Evolutionary conservation across 257 asterid genomes (phyloP), one percentile per base, ranked within the genome.

Genomic region (Nicotiana attenuata): DNA sequence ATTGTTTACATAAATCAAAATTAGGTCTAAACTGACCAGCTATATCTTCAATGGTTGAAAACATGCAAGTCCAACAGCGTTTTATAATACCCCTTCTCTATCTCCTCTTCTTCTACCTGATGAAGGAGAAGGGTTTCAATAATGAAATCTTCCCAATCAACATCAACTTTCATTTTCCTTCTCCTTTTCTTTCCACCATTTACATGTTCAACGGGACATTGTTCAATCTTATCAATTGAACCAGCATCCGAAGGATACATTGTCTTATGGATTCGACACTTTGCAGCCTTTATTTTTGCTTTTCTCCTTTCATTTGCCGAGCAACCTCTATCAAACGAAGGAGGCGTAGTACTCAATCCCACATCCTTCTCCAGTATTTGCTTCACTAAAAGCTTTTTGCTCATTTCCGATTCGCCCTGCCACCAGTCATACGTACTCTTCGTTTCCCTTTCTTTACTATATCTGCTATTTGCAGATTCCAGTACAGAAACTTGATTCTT

Each of bases 61-160:
- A 95, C 98, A 76, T 93, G 91, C 90, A 95, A 87, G 65, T 87
- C 98, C 88, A 95, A 75, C 89, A 93, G 78, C 14, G 77, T 85
- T 45, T 90, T 92, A 81, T 95, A 95, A 85, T 95, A 90, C 67
- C 99, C 99, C 57, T 89, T 93, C 86, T 85, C 95, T 80, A 92
- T 94, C 89, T 95, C 97, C 82, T 86, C 94, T 76, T 90, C 99
- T 85, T 85, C 86, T 15, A 92, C 95, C 80, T 85, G 85, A 84
- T 93, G 98, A 65, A 95, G 97, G 15, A 95, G 87, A 61, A 95
- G 98, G 16, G 97, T 91, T 87, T 93, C 98, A 61, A 95, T 95
- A 20, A 93, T 86, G 67, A 93, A 86, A 88, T 95, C 99, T 83
- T 95, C 98, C 93, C 93, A 91, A 80, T 90, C 95, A 55, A 86